Base-by-base conservation (phyloP, 306 rosid species). In the Malus sieversii region DNA sequence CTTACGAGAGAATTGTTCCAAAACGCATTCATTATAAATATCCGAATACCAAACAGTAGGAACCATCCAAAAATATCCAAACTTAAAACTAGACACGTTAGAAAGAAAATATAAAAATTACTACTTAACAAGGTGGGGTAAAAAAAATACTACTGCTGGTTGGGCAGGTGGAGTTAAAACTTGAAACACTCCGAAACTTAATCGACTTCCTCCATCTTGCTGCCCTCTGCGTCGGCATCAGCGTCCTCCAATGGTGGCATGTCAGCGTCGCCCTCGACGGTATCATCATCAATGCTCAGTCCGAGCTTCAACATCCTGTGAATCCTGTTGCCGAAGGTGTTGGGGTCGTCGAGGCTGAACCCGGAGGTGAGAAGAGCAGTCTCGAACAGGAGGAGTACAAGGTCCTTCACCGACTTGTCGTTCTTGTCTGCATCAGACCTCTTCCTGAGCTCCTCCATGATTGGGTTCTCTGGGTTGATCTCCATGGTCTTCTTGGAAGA, bases 151-250 rank as follows among this genome's bases (percentile, higher is more conserved):
- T 60, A 62, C 48, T 62, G 46, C 32, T 12, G 61, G 70, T 2
- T 29, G 59, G 55, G 55, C 6, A 1, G 8, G 20, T 42, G 20
- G 55, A 20, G 20, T 51, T 51, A 15, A 48, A 48, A 14, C 55
- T 51, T 5, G 5, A 48, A 51, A 14, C 20, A 51, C 55, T 48
- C 53, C 0, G 1, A 48, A 48, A 45, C 38, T 91, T 89, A 91
- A 44, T 93, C 97, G 2, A 93, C 98, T 75, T 93, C 98, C 78
- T 93, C 98, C 98, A 93, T 93, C 92, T 91, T 93, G 97, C 96
- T 89, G 16, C 96, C 93, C 82, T 92, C 97, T 0, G 96, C 97
- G 20, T 93, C 98, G 0, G 85, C 98, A 1, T 90, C 98, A 0
- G 82, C 96, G 0, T 91, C 98, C 88, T 91, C 98, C 46, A 93